These are phyloP conservation scores for Ilex asprella DNA, from an alignment of 257 asterid genomes.

Conservation along the genomic window DNA sequence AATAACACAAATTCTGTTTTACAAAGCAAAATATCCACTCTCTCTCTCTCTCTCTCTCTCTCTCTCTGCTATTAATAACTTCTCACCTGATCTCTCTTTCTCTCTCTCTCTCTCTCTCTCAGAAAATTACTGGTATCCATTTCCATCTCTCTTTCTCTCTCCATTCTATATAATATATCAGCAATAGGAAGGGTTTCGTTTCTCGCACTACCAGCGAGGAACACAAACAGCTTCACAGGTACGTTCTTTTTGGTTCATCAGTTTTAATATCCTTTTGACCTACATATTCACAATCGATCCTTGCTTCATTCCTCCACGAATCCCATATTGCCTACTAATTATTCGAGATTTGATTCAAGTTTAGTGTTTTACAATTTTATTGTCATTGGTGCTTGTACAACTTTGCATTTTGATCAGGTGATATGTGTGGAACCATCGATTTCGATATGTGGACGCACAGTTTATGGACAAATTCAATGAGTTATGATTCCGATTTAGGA, in stretches of 20 bases:
- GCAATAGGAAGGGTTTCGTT: constrained; percentile 26
- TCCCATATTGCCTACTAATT: no score
- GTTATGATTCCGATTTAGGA: constrained; percentile 24
- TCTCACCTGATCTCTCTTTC: constrained; percentile 3
- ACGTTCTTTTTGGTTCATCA: constrained; percentile 11
- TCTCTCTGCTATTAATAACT: constrained; percentile 15
- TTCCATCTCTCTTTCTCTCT: neutral
- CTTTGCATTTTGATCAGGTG: constrained; percentile 50
- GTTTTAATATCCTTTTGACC: constrained; percentile 1
- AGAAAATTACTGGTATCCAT: constrained; percentile 11
- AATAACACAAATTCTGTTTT: no score
- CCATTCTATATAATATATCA: neutral
- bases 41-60: constrained; percentile 1
- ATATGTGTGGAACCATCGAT: constrained; percentile 33
- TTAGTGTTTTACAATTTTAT: constrained; percentile 8
- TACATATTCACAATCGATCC: constrained; percentile 13
- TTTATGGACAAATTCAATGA: constrained; percentile 16
- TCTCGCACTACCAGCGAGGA: constrained; percentile 29
- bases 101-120: no score
- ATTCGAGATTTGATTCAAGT: no score
- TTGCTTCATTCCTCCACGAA: constrained; percentile 6
- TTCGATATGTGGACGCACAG: constrained; percentile 20
- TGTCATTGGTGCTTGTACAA: constrained; percentile 14
- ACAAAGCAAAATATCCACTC: neutral
- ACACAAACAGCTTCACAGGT: constrained; percentile 34